These are phyloP conservation scores for Cladosporium oxysporum DNA, from an alignment of 2,329 filamentous ascomycete genomes.

Conservation along the genomic window DNA sequence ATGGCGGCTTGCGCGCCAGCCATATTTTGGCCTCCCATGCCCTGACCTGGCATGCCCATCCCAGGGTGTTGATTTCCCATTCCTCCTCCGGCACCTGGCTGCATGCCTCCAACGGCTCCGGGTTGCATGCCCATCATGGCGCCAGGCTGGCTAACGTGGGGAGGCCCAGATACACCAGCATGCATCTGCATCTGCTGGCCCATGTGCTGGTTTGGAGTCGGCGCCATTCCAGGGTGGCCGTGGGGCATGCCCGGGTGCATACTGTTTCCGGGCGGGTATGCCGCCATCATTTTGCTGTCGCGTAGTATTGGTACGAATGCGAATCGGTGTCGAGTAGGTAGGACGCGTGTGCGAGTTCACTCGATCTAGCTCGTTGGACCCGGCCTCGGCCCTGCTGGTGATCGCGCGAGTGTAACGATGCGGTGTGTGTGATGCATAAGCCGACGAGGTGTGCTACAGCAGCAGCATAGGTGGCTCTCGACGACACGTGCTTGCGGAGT, in stretches of 20 bases:
- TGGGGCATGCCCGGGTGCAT: constrained; percentile 72
- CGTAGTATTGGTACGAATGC: neutral
- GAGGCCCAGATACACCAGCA: constrained; percentile 71
- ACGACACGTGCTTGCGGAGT: constrained; percentile 5
- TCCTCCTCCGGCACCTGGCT: constrained; percentile 60
- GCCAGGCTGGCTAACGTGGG: constrained; percentile 69
- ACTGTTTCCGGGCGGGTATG: constrained; percentile 64
- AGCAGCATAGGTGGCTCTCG: constrained; percentile 14
- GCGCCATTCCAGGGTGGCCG: constrained; percentile 63
- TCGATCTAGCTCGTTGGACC: constrained; percentile 8
- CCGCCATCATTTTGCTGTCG: constrained; percentile 57
- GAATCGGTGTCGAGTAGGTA: neutral
- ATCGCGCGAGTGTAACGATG: constrained; percentile 33
- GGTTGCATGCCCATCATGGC: constrained; percentile 78
- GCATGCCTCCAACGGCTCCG: constrained; percentile 75
- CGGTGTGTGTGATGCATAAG: constrained; percentile 34
- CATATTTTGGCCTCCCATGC: constrained; percentile 39
- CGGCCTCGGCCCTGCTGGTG: constrained; percentile 30
- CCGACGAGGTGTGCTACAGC: constrained; percentile 16
- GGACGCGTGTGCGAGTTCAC: neutral
- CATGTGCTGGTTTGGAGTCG: constrained; percentile 70
- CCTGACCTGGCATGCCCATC: constrained; percentile 38
- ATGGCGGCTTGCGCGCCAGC: constrained; percentile 36
- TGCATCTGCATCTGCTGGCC: constrained; percentile 67
- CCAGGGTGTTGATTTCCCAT: constrained; percentile 37